These are phyloP conservation scores for Hylodesmum podocarpum DNA, from an alignment of 306 rosid genomes.

Conservation along the genomic window DNA sequence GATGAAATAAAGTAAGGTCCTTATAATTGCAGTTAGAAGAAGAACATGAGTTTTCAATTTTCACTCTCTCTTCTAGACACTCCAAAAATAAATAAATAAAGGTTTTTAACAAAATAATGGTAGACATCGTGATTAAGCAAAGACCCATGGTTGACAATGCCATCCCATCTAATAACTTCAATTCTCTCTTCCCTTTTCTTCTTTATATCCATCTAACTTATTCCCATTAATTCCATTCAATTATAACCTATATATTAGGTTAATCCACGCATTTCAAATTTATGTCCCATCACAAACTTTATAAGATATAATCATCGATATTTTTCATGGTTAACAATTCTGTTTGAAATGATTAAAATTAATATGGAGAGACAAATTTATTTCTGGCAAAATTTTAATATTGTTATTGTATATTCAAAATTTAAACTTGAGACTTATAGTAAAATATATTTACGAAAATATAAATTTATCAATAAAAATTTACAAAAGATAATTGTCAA, in stretches of 20 bases:
- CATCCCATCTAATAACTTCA: slow-evolving; percentile 53
- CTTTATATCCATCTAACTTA: slow-evolving; percentile 28
- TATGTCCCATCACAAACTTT: no score
- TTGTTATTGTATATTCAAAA: no score
- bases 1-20: slow-evolving; percentile 36
- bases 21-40: slow-evolving; percentile 38
- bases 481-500: background rate
- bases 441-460: background rate
- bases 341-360: no score
- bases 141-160: slow-evolving; percentile 65
- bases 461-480: background rate
- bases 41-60: background rate
- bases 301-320: no score
- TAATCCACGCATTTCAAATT: background rate
- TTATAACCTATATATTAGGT: background rate
- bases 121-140: slow-evolving; percentile 59
- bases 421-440: no score
- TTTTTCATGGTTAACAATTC: no score
- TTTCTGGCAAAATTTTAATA: no score
- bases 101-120: slow-evolving; percentile 34
- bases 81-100: background rate
- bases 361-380: no score
- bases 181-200: slow-evolving; percentile 3
- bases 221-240: background rate
- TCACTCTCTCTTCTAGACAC: slow-evolving; percentile 4